These are phyloP conservation scores for Aspergillus niger DNA, from an alignment of 2,329 filamentous ascomycete genomes.

Conservation along the genomic window DNA sequence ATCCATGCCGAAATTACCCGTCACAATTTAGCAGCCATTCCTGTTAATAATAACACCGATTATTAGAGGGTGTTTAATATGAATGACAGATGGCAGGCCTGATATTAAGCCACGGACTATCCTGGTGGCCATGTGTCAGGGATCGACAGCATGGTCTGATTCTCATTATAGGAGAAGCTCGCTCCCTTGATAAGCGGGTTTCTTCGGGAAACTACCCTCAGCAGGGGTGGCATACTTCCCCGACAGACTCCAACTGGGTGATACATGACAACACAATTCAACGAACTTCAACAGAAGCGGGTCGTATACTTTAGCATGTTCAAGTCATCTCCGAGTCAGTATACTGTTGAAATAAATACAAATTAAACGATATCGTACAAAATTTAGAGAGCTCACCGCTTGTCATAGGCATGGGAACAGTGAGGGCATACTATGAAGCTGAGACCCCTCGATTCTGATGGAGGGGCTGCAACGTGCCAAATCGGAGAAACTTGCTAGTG, in stretches of 20 bases:
- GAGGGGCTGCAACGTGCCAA: background rate
- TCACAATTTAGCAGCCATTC: background rate
- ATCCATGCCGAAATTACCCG: background rate
- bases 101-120: background rate
- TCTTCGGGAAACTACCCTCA: background rate
- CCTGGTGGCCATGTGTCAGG: background rate
- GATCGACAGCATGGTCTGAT: constrained; percentile 1
- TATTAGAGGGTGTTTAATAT: background rate
- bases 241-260: background rate
- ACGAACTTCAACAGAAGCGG: background rate
- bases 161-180: background rate
- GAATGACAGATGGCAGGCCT: background rate
- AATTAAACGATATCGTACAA: too few relatives aligned
- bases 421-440: background rate
- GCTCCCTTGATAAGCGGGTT: background rate
- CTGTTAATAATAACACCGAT: background rate
- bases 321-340: too few relatives aligned
- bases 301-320: background rate
- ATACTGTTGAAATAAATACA: too few relatives aligned
- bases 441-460: background rate
- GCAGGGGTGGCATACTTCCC: background rate
- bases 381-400: background rate
- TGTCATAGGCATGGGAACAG: background rate
- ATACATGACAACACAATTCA: background rate
- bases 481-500: background rate